These are phyloP conservation scores for Lomentospora prolificans DNA, from an alignment of 2,329 filamentous ascomycete species.

Conservation along the genomic window DNA sequence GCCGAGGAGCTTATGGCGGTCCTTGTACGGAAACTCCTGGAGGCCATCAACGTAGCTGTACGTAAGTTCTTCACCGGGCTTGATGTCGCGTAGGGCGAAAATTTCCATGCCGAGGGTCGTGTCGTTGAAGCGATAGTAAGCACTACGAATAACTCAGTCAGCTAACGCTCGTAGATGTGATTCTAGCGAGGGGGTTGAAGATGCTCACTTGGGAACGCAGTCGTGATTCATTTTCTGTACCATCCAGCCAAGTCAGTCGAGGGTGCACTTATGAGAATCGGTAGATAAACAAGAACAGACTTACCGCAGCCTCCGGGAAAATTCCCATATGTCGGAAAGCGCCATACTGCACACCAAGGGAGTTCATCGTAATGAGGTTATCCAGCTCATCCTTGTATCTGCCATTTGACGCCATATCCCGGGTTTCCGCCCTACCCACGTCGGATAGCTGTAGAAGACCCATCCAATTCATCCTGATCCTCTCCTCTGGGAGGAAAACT, in stretches of 20 bases:
- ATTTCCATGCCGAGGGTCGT: slow-evolving; percentile 5
- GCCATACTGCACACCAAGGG: slow-evolving; percentile 1
- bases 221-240: slow-evolving; percentile 10
- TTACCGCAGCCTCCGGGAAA: slow-evolving; percentile 7
- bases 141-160: neutral
- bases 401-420: slow-evolving; percentile 2
- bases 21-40: neutral
- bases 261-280: neutral
- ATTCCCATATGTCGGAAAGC: neutral
- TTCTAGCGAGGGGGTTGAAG: neutral
- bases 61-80: slow-evolving; percentile 7
- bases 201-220: slow-evolving; percentile 9
- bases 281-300: neutral
- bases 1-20: slow-evolving; percentile 1
- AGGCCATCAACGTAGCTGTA: slow-evolving; percentile 9
- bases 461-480: slow-evolving; percentile 8
- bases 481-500: slow-evolving; percentile 5
- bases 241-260: neutral
- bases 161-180: neutral
- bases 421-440: neutral
- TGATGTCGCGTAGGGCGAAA: slow-evolving; percentile 8
- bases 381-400: slow-evolving; percentile 9
- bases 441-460: slow-evolving; percentile 5
- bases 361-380: slow-evolving; percentile 5
- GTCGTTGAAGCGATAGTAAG: slow-evolving; percentile 10